Evolutionary conservation across 2,329 filamentous ascomycete species (phyloP), one percentile per base, ranked within the genome.

Genomic region (Fonsecaea erecta): DNA sequence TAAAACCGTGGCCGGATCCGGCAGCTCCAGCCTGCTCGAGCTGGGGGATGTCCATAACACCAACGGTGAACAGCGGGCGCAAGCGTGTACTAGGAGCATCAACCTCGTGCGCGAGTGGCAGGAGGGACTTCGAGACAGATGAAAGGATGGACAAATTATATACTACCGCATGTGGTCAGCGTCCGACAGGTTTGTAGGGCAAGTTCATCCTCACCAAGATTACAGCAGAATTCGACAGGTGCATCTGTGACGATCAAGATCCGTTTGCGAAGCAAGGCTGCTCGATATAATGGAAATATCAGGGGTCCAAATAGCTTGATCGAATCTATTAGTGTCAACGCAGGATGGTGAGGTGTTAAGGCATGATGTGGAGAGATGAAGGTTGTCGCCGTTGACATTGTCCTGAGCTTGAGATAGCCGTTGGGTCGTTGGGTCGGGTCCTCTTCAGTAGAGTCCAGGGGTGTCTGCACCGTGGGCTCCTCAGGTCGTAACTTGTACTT

Each of bases 101-200:
- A 28, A 83, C 82, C 0, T 85, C 76, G 21, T 89, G 86, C n/a
- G 97, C 82, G 14, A 89, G 79, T 58, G 93, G 87, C 63, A 85
- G 83, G 51, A 93, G 85, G 32, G 90, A 87, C 40, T 89, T 83
- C 30, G 95, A 93, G 51, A 98, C 89, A 71, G 93, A 96, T 52
- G 93, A 93, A 35, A 99, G 83, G 60, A 98, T 85, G n/a, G 94
- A 97, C 58, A 98, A 86, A 75, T 95, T 88, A 79, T 98, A 99
- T 68, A 98, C 95, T 94, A 68, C 59, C 4, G 16, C 16, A 16
- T 24, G 6, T 51, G 12, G 51, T 68, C 34, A 68, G 67, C 43
- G 32, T 14, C 0, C 12, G 35, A 32, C 26, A 24, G 2, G 18
- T 21, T n/a, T 11, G 24, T 6, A 6, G 2, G 32, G 26, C 68